A percentile compares a stretch with the other conserved stretches of the same genome.
Evolutionary conservation across 352 stramenopile species (phyloP).

Genomic region (Phytophthora uliginosa): DNA sequence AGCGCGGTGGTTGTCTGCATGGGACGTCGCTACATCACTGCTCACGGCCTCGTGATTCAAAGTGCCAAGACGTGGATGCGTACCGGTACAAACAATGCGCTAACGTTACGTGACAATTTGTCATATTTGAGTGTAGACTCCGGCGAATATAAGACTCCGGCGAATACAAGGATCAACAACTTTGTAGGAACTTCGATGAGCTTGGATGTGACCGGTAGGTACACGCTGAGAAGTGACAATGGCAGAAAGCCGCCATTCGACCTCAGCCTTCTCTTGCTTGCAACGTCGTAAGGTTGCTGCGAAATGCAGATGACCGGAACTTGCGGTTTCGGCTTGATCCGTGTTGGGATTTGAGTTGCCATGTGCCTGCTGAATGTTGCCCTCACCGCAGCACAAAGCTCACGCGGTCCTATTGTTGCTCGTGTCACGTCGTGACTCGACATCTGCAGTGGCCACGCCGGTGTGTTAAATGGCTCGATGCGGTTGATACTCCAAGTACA

Average conservation of each 20-base stretch:
- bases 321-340: constrained; percentile 12
- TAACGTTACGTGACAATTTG: not conserved
- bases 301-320: constrained; percentile 14
- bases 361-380: not conserved
- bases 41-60: constrained; percentile 32
- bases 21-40: constrained; percentile 47
- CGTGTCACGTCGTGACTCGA: constrained; percentile 10
- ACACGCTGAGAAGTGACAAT: too few relatives aligned
- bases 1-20: constrained; percentile 45
- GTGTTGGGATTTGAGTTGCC: constrained; percentile 1
- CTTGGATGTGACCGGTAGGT: too few relatives aligned
- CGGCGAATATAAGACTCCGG: not conserved
- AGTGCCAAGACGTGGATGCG: not conserved
- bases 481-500: too few relatives aligned
- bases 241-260: not conserved
- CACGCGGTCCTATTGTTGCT: constrained; percentile 16
- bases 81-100: not conserved
- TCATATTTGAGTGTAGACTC: constrained; percentile 5
- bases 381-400: constrained; percentile 26
- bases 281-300: constrained; percentile 31
- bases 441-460: not conserved
- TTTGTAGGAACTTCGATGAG: not conserved
- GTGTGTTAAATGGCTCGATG: not conserved
- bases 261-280: constrained; percentile 25
- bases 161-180: constrained; percentile 20